phyloP scores from a whole-genome alignment of 225 moss, liverwort and hornwort species.

The Straminergon stramineum region DNA sequence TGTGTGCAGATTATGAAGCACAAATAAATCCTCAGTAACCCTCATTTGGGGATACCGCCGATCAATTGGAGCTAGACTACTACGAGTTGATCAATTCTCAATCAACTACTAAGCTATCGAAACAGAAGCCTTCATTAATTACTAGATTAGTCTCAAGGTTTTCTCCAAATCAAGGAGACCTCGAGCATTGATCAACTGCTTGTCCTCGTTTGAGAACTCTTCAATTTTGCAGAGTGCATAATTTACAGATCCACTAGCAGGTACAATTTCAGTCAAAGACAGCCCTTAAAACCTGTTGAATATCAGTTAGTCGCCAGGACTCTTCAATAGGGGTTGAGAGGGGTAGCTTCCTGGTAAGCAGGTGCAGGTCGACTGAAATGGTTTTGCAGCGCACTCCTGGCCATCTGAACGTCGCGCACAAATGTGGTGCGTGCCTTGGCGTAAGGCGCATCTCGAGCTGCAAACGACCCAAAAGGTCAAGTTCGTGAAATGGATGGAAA shows the following conservation, averaged over 20 bases:
- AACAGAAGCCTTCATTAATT: background rate
- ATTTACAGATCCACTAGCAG: conserved; percentile 3
- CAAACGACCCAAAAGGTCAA: background rate
- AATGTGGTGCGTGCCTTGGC: conserved; percentile 50
- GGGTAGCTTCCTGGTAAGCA: conserved; percentile 18
- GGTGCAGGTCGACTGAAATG: conserved; percentile 39
- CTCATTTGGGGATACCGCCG: background rate
- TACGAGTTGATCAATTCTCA: background rate
- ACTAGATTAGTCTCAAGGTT: background rate
- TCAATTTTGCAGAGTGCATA: background rate
- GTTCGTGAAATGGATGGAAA: background rate
- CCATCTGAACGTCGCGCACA: conserved; percentile 47
- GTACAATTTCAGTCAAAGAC: background rate
- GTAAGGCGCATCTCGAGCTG: conserved; percentile 49
- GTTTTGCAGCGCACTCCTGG: conserved; percentile 20
- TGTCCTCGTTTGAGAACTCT: background rate
- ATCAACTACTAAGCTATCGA: background rate
- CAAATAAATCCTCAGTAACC: background rate
- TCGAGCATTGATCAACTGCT: background rate
- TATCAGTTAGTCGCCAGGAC: background rate
- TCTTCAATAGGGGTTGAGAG: conserved; percentile 30
- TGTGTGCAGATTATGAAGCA: background rate
- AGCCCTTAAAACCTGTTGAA: background rate
- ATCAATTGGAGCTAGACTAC: background rate
- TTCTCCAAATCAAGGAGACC: background rate